phyloP scores from a whole-genome alignment of 768 basidiomycete species.

The Cyclocybe aegerita region DNA sequence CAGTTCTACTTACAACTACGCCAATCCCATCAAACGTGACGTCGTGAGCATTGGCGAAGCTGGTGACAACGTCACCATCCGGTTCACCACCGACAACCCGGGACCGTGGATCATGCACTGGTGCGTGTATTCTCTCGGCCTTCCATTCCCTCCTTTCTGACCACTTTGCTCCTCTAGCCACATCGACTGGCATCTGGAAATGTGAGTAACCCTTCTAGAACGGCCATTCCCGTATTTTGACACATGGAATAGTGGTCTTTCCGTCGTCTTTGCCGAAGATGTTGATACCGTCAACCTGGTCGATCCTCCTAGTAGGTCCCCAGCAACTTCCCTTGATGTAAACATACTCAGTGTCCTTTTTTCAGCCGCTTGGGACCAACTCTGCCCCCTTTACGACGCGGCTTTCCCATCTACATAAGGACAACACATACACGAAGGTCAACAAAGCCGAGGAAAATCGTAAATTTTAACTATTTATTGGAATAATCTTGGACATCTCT shows the following conservation, averaged over 20 bases:
- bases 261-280: slow-evolving; percentile 34
- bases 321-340: no score
- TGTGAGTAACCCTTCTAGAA: slow-evolving; percentile 15
- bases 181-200: slow-evolving; percentile 44
- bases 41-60: slow-evolving; percentile 43
- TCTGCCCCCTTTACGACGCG: no score
- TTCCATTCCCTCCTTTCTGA: background rate
- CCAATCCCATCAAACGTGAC: slow-evolving; percentile 59
- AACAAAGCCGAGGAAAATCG: no score
- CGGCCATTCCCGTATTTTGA: background rate
- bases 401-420: no score
- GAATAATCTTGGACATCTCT: no score
- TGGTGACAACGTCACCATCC: slow-evolving; percentile 49
- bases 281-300: background rate
- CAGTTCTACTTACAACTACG: slow-evolving; percentile 37
- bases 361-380: no score
- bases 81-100: slow-evolving; percentile 68
- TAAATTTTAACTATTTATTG: no score
- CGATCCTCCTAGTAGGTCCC: no score
- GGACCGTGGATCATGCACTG: slow-evolving; percentile 60
- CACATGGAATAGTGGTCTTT: slow-evolving; percentile 24
- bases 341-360: no score
- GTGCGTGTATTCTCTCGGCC: slow-evolving; percentile 16
- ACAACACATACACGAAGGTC: no score
- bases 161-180: slow-evolving; percentile 22